Conservation (phyloP, 176 grass and related monocot species). For the Cocos nucifera region DNA sequence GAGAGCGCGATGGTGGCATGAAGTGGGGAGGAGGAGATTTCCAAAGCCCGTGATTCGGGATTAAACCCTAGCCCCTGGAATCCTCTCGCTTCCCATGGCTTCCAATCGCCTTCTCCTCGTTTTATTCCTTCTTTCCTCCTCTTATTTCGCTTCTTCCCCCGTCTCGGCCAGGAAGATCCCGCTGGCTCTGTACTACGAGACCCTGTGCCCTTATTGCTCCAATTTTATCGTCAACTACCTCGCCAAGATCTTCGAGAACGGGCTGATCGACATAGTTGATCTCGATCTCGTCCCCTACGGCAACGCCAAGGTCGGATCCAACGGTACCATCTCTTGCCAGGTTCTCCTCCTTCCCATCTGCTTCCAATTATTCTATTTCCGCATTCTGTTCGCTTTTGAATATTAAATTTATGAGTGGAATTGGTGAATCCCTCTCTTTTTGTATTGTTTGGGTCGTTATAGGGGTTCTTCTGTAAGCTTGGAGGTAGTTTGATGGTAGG, state of each 20-base stretch:
- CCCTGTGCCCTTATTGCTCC: constrained; percentile 62
- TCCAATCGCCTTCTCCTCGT: constrained; percentile 6
- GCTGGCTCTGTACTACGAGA: constrained; percentile 81
- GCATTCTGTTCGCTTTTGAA: neutral
- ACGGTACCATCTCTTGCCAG: constrained; percentile 67
- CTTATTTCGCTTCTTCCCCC: neutral
- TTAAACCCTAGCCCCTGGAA: too few relatives aligned
- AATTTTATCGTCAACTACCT: constrained; percentile 67
- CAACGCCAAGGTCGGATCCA: constrained; percentile 48
- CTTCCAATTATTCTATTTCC: neutral
- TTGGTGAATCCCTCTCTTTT: neutral
- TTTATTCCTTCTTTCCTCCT: neutral
- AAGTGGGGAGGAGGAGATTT: too few relatives aligned
- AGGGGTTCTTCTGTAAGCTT: too few relatives aligned
- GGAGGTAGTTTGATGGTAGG: too few relatives aligned
- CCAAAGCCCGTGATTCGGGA: too few relatives aligned
- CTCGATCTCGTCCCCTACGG: constrained; percentile 75
- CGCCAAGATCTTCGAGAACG: constrained; percentile 49
- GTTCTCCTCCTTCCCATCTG: constrained; percentile 16
- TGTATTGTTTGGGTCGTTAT: too few relatives aligned
- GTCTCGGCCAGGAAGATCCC: constrained; percentile 30
- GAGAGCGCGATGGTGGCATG: too few relatives aligned
- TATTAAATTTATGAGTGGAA: neutral
- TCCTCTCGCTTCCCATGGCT: neutral
- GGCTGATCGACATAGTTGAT: constrained; percentile 49